These are phyloP conservation scores for Endotrypanum monterogeii DNA, from an alignment of 208 protist species.

Conservation along the genomic window DNA sequence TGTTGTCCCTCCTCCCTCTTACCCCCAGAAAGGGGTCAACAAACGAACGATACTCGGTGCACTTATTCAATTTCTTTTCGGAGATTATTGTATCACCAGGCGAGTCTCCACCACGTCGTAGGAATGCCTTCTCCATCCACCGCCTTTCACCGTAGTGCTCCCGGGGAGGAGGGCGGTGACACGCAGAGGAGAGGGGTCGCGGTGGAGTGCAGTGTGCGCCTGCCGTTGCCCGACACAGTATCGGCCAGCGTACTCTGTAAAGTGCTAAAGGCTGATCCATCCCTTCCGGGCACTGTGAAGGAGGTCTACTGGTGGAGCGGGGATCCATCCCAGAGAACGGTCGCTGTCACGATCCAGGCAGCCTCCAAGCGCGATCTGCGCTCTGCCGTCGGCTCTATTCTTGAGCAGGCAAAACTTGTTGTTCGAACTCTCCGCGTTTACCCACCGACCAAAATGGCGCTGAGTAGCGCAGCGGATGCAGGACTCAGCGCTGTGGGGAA, in stretches of 20 bases:
- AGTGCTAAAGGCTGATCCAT: slow-evolving; percentile 45
- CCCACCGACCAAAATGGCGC: slow-evolving; percentile 6
- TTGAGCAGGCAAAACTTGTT: slow-evolving; percentile 59
- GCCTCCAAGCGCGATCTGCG: slow-evolving; percentile 38
- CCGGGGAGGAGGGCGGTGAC: neutral
- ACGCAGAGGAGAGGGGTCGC: neutral
- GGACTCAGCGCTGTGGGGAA: slow-evolving; percentile 2
- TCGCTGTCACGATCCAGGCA: slow-evolving; percentile 35
- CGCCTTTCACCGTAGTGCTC: neutral
- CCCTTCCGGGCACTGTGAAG: slow-evolving; percentile 36
- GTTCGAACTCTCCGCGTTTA: slow-evolving; percentile 56
- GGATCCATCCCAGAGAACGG: slow-evolving; percentile 45
- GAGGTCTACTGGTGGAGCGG: slow-evolving; percentile 41
- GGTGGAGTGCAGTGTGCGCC: slow-evolving; percentile 45
- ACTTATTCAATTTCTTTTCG: too few species aligned
- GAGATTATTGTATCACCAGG: too few species aligned
- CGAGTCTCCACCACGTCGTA: neutral
- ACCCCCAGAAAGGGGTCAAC: too few species aligned
- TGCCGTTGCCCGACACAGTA: slow-evolving; percentile 45
- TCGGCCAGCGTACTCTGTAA: slow-evolving; percentile 40
- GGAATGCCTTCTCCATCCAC: neutral
- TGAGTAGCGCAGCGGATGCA: neutral
- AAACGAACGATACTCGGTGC: too few species aligned
- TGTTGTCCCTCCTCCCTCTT: too few species aligned
- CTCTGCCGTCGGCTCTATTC: slow-evolving; percentile 39